These are phyloP conservation scores for Xylaria hypoxylon DNA, from an alignment of 2,329 filamentous ascomycete species.

Conservation along the genomic window DNA sequence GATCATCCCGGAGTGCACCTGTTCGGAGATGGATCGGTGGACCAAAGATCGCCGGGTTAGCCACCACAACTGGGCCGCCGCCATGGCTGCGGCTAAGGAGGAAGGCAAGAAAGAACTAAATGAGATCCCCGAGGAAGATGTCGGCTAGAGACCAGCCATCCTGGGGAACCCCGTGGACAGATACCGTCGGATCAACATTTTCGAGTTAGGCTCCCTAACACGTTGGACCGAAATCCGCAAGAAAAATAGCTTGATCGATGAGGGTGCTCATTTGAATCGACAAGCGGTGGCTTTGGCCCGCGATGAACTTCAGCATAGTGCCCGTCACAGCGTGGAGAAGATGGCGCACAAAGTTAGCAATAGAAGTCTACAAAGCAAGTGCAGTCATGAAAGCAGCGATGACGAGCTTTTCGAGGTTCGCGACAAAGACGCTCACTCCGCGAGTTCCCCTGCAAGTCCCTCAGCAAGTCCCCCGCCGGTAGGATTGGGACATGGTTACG, in stretches of 20 bases:
- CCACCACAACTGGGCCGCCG: conserved; percentile 58
- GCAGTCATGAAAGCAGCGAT: conserved; percentile 49
- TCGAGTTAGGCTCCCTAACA: conserved; percentile 76
- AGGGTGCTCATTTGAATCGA: conserved; percentile 52
- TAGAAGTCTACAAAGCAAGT: conserved; percentile 48
- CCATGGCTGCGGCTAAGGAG: conserved; percentile 51
- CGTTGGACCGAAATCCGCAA: conserved; percentile 79
- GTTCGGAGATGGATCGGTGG: conserved; percentile 65
- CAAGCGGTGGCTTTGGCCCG: conserved; percentile 51
- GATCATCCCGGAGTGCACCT: conserved; percentile 74
- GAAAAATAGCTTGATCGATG: conserved; percentile 68
- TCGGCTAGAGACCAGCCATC: conserved; percentile 75
- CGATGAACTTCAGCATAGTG: conserved; percentile 47
- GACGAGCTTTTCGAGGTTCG: conserved; percentile 38
- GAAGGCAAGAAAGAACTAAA: conserved; percentile 45
- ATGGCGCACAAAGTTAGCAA: conserved; percentile 53
- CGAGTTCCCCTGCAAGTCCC: conserved; percentile 21
- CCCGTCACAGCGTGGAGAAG: conserved; percentile 49
- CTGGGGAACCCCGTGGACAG: conserved; percentile 78
- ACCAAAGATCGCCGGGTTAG: conserved; percentile 63
- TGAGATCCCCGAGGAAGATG: conserved; percentile 63
- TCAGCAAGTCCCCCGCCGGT: conserved; percentile 30
- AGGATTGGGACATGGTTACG: conserved; percentile 42
- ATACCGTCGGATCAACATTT: conserved; percentile 74
- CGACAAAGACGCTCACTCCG: conserved; percentile 36